These are phyloP conservation scores for Calamus simplicifolius DNA, from an alignment of 176 grass and related monocot species.

Conservation along the genomic window DNA sequence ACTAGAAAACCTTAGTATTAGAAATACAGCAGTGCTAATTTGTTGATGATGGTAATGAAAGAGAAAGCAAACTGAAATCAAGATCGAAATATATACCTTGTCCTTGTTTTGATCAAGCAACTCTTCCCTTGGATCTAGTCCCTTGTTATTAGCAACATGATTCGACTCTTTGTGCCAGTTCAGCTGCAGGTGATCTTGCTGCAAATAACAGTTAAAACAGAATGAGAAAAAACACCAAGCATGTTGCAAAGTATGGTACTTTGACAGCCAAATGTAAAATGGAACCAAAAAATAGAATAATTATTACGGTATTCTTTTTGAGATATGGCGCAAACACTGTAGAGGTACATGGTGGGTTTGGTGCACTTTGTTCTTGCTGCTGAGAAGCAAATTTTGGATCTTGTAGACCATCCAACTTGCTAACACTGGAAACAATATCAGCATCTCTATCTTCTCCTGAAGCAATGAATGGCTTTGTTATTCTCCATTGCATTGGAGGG, in stretches of 20 bases:
- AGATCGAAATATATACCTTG: slow-evolving; percentile 55
- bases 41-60: slow-evolving; percentile 2
- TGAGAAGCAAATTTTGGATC: slow-evolving; percentile 14
- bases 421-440: slow-evolving; percentile 17
- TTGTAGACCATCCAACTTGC: slow-evolving; percentile 21
- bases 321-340: slow-evolving; percentile 12
- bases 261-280: too few relatives aligned
- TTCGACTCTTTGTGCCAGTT: slow-evolving; percentile 22
- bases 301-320: slow-evolving; percentile 29
- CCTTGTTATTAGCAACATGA: slow-evolving; percentile 22
- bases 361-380: slow-evolving; percentile 26
- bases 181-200: slow-evolving; percentile 37
- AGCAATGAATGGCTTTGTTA: slow-evolving; percentile 35
- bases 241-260: too few relatives aligned
- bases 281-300: not conserved
- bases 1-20: slow-evolving; percentile 2
- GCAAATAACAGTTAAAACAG: slow-evolving; percentile 10
- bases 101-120: slow-evolving; percentile 79
- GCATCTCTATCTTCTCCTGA: slow-evolving; percentile 28
- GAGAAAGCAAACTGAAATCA: slow-evolving; percentile 1
- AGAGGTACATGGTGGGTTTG: slow-evolving; percentile 14
- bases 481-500: slow-evolving; percentile 92
- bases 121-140: slow-evolving; percentile 37
- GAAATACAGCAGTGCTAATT: slow-evolving; percentile 4
- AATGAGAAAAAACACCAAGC: too few relatives aligned